Conservation (phyloP, 139 green algal species). For the Tetradesmus obliquus region DNA sequence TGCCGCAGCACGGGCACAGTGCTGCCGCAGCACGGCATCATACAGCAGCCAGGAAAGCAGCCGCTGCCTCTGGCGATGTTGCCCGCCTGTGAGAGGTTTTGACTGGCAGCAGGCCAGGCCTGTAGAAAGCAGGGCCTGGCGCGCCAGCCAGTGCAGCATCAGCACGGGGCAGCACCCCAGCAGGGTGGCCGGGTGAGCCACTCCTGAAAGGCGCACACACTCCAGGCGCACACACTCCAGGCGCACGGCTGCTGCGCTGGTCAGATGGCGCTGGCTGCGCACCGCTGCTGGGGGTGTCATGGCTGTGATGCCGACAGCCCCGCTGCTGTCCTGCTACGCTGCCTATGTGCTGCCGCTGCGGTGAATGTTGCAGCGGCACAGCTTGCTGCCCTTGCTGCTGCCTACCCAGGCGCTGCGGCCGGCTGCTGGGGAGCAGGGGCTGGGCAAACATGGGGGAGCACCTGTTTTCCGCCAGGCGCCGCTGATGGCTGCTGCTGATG, state of each 20-base stretch:
- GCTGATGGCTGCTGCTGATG: neutral
- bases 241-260: neutral
- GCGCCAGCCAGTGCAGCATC: neutral
- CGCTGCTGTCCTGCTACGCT: constrained; percentile 3
- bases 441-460: neutral
- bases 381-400: neutral
- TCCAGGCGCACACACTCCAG: neutral
- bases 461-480: neutral
- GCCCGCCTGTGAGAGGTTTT: constrained; percentile 3
- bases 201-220: constrained; percentile 13
- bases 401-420: neutral
- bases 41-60: neutral
- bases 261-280: neutral
- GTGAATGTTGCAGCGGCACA: neutral
- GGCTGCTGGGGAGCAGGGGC: neutral
- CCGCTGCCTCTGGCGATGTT: neutral
- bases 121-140: constrained; percentile 27
- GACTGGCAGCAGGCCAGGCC: no score
- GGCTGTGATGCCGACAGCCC: neutral
- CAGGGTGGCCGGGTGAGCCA: neutral
- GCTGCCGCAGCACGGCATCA: neutral
- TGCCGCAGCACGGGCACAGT: neutral
- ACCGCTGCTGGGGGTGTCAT: neutral
- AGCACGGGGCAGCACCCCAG: neutral
- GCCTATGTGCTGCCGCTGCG: neutral